phyloP scores from a whole-genome alignment of 345 rosid genomes.

The Boechera retrofracta region DNA sequence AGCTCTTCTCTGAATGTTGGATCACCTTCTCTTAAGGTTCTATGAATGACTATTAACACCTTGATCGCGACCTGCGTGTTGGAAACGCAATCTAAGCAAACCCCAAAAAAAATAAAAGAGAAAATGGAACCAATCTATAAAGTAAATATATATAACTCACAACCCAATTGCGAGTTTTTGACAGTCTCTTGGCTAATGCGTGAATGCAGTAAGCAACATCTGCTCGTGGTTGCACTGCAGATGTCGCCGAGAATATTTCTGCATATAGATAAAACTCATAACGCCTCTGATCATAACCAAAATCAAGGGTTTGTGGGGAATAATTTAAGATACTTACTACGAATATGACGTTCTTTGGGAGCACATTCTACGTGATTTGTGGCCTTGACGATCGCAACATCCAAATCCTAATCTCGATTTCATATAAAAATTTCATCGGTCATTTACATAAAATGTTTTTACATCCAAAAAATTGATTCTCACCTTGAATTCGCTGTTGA shows the following conservation, averaged over 20 bases:
- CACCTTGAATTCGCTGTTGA: constrained; percentile 97
- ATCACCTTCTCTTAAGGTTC: constrained; percentile 98
- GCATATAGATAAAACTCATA: constrained; percentile 40
- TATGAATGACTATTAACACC: constrained; percentile 87
- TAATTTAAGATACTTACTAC: constrained; percentile 53
- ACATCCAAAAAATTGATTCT: not conserved
- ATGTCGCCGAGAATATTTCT: constrained; percentile 88
- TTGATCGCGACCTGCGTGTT: constrained; percentile 81
- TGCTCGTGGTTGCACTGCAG: constrained; percentile 86
- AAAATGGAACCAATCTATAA: not conserved
- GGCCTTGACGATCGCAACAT: constrained; percentile 89
- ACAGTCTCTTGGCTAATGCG: constrained; percentile 79
- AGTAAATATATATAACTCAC: constrained; percentile 46
- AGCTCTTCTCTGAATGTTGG: constrained; percentile 95
- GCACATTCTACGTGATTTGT: constrained; percentile 95
- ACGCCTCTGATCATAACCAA: not conserved
- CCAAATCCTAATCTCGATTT: constrained; percentile 73
- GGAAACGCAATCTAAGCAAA: constrained; percentile 9
- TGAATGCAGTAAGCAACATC: constrained; percentile 99
- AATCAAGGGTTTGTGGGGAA: not conserved
- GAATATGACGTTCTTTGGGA: constrained; percentile 85
- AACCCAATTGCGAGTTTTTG: constrained; percentile 94
- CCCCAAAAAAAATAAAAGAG: not conserved
- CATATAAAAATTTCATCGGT: not conserved
- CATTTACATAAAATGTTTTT: not conserved